phyloP scores from a whole-genome alignment of 306 rosid genomes.

The Glycine tomentella region DNA sequence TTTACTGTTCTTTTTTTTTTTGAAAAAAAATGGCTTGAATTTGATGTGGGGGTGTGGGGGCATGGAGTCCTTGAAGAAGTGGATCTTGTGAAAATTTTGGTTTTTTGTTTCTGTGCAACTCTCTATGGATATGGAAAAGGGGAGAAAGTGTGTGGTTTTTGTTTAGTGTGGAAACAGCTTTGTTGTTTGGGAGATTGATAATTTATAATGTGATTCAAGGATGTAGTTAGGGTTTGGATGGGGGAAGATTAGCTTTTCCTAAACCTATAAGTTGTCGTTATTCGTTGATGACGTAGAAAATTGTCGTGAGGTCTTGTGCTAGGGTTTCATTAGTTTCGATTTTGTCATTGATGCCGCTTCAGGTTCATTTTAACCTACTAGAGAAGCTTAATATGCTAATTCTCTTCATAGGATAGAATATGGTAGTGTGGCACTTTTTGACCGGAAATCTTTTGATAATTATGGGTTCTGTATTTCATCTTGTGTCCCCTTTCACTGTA shows the following conservation, averaged over 20 bases:
- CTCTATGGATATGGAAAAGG: conserved; percentile 4
- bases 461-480: not conserved
- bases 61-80: not conserved
- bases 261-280: not conserved
- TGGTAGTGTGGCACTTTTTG: conserved; percentile 25
- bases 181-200: not conserved
- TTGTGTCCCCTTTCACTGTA: not conserved
- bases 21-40: not conserved
- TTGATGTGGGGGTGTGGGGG: not conserved
- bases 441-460: not conserved
- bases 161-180: conserved; percentile 11
- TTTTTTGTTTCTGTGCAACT: not conserved
- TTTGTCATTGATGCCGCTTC: conserved; percentile 1
- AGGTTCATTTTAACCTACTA: not conserved
- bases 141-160: not conserved
- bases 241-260: conserved; percentile 31
- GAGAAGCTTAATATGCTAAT: conserved; percentile 1
- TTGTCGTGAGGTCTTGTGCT: not conserved
- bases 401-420: conserved; percentile 7
- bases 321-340: no score
- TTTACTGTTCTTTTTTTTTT: not conserved
- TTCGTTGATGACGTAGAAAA: not conserved
- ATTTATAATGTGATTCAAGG: not conserved
- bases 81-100: not conserved
- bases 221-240: conserved; percentile 7